Evolutionary conservation across 352 stramenopile genomes (phyloP).

Genomic region (Phytophthora nicotianae): DNA sequence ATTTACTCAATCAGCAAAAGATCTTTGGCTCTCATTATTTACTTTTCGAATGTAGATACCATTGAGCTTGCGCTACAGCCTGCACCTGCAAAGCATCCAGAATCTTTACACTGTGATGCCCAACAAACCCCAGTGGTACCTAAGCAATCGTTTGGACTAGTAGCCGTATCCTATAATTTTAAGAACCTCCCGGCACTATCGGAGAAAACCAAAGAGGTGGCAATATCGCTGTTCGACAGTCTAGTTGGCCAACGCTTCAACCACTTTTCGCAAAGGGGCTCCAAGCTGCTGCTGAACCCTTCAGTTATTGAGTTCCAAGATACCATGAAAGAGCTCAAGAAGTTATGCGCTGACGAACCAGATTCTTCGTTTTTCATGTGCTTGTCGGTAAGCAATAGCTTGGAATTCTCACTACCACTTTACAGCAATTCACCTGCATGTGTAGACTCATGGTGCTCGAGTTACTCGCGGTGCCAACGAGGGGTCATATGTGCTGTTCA

Average conservation of each 20-base stretch:
- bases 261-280: slow-evolving; percentile 52
- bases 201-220: slow-evolving; percentile 63
- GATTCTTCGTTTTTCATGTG: slow-evolving; percentile 72
- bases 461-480: slow-evolving; percentile 58
- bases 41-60: slow-evolving; percentile 8
- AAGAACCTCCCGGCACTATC: slow-evolving; percentile 57
- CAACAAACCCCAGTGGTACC: slow-evolving; percentile 15
- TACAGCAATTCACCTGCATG: not conserved
- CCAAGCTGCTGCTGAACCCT: slow-evolving; percentile 75
- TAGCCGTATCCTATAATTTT: slow-evolving; percentile 61
- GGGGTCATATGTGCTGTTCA: slow-evolving; percentile 76
- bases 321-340: slow-evolving; percentile 65
- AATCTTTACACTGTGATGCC: not conserved
- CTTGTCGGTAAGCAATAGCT: slow-evolving; percentile 46
- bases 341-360: slow-evolving; percentile 35
- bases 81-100: not conserved
- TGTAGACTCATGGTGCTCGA: slow-evolving; percentile 69
- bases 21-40: not conserved
- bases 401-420: not conserved
- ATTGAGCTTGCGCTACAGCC: not conserved
- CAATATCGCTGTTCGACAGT: slow-evolving; percentile 54
- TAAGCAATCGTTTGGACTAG: slow-evolving; percentile 49
- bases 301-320: slow-evolving; percentile 85
- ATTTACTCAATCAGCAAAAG: not conserved
- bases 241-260: slow-evolving; percentile 60